Evolutionary conservation across 352 stramenopile species (phyloP), one percentile per base, ranked within the genome.

Genomic region (Globisporangium cederbergense): DNA sequence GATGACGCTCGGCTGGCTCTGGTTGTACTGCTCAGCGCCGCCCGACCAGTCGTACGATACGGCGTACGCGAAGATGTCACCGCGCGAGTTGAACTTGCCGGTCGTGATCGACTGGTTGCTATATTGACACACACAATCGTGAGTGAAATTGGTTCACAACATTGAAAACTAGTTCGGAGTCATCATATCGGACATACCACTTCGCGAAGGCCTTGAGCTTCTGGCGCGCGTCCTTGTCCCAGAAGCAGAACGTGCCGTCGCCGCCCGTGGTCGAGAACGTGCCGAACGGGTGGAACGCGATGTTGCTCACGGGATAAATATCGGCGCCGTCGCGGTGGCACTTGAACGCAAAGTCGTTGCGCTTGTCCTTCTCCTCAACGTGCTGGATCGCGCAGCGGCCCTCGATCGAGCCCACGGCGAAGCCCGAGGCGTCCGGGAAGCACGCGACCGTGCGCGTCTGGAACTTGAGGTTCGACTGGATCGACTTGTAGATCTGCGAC

Each of bases 221-320:
- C 75, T 99, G 95, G 38, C 97, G 97, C 20, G 95, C 97, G 70
- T 99, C 96, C 78, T 99, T 98, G 82, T 99, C 97, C 97, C 97
- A 99, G 78, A 99, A 99, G 73, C 96, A 98, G 65, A 97, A 98
- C 45, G 97, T 94, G 53, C 96, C 96, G 71, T 99, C 97, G 30
- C 86, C 83, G 14, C 97, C 97, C 6, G 96, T 92, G 14, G 97
- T 99, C 2, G 96, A 89, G 75, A 99, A 98, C n/a, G 95, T 99
- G 40, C 96, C 96, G 67, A 92, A 90, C 36, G 81, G 79, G 72
- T 98, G 92, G 73, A 98, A 98, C 56, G 80, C 73, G 60, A 98
- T 92, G 47, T 68, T 90, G 73, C 92, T 97, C 20, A 98, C 89
- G 1, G 88, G 81, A 63, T 94, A 97, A 71, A 98, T 96, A 55